Evolutionary conservation across 2,329 filamentous ascomycete species (phyloP).

Genomic region (Diaporthe sp.): DNA sequence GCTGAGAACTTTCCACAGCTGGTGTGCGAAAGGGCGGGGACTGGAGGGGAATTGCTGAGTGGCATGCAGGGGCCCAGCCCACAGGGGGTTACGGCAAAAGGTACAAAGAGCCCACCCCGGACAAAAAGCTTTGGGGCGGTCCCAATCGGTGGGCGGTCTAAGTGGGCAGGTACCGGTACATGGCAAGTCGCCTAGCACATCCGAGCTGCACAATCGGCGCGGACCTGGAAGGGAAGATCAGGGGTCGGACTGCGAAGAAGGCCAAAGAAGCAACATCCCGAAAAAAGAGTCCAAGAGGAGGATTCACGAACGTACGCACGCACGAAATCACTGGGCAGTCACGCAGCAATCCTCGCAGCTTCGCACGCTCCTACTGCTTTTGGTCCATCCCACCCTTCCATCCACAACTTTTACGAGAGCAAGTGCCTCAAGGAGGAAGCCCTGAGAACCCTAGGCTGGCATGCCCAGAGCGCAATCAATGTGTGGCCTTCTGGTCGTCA

Average conservation of each 20-base stretch:
- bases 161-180: conserved; percentile 38
- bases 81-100: conserved; percentile 28
- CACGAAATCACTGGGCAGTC: not conserved
- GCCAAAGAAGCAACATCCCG: conserved; percentile 2
- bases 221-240: conserved; percentile 9
- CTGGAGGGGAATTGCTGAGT: conserved; percentile 41
- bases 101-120: conserved; percentile 34
- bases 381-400: not conserved
- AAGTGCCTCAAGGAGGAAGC: not conserved
- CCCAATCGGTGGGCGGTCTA: conserved; percentile 39
- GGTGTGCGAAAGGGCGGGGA: conserved; percentile 26
- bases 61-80: conserved; percentile 32
- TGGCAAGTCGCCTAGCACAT: conserved; percentile 17
- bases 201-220: conserved; percentile 9
- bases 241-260: conserved; percentile 32
- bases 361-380: not conserved
- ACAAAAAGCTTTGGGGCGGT: conserved; percentile 40
- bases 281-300: not conserved
- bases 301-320: not conserved
- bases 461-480: not conserved
- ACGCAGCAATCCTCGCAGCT: conserved; percentile 6
- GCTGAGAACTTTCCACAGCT: conserved; percentile 30
- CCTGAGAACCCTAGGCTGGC: not conserved
- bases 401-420: conserved; percentile 2
- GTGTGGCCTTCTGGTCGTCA: not conserved